A percentile compares a stretch with the other conserved stretches of the same genome.
phyloP scores from a whole-genome alignment of 1,284 basidiomycete genomes.

The Apiotrichum siamense region DNA sequence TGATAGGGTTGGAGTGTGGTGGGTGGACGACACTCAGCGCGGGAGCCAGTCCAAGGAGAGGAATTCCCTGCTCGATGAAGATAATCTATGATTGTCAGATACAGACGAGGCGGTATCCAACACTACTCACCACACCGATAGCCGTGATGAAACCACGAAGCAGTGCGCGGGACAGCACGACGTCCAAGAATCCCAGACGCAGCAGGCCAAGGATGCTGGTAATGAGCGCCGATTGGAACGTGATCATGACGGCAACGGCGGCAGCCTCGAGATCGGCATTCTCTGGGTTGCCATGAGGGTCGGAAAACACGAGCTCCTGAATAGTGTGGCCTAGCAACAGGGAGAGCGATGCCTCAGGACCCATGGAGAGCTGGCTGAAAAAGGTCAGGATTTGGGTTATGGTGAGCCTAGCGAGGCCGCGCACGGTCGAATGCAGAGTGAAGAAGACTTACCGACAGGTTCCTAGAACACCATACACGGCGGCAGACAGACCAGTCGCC shows the following conservation, averaged over 20 bases:
- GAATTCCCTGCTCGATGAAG: constrained; percentile 58
- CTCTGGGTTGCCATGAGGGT: constrained; percentile 55
- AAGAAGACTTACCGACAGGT: constrained; percentile 54
- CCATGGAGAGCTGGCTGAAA: constrained; percentile 54
- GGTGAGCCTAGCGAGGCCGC: too few species aligned
- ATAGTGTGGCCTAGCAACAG: constrained; percentile 84
- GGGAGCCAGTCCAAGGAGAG: constrained; percentile 57
- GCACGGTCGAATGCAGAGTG: too few species aligned
- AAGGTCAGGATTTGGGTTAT: background rate
- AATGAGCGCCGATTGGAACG: constrained; percentile 81
- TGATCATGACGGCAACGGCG: constrained; percentile 61
- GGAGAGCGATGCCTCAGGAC: constrained; percentile 82
- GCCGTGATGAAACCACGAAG: constrained; percentile 69
- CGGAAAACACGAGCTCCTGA: constrained; percentile 59
- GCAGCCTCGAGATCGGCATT: constrained; percentile 54
- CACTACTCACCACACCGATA: constrained; percentile 37
- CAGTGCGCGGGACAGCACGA: constrained; percentile 77
- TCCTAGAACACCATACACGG: constrained; percentile 78
- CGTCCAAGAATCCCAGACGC: constrained; percentile 87
- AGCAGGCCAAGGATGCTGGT: constrained; percentile 80
- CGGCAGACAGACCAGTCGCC: constrained; percentile 70
- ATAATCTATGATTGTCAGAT: constrained; percentile 41
- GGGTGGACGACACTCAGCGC: constrained; percentile 50
- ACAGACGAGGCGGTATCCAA: background rate
- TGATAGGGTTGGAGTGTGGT: constrained; percentile 52